A percentile compares a stretch with the other conserved stretches of the same genome.
These are phyloP conservation scores for Syzygium syzygioides DNA, from an alignment of 441 rosid species.

Conservation along the genomic window DNA sequence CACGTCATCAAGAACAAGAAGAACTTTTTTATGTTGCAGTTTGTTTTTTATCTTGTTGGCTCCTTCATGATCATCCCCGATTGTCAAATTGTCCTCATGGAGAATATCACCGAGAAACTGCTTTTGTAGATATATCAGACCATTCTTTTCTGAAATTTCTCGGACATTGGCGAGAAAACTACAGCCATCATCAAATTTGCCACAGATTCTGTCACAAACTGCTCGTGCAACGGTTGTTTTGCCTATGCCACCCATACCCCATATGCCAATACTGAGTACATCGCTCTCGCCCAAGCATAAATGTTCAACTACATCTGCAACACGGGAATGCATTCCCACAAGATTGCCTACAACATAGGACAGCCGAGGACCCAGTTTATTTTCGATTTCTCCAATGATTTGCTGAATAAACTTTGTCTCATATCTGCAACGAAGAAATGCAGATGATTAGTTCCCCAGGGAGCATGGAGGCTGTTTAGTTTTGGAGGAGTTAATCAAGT, in stretches of 20 bases:
- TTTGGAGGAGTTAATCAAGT: neutral
- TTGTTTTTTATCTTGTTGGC: too few relatives aligned
- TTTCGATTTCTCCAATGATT: neutral
- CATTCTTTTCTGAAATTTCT: conserved; percentile 14
- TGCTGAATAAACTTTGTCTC: neutral
- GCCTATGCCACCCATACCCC: neutral
- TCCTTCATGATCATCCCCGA: too few relatives aligned
- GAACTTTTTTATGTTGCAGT: neutral
- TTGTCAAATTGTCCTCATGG: too few relatives aligned
- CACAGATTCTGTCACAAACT: neutral
- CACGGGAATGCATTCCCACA: neutral
- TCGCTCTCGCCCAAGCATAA: neutral
- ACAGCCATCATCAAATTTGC: conserved; percentile 8
- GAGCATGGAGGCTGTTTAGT: neutral
- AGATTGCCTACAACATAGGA: neutral
- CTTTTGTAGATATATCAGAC: conserved; percentile 14
- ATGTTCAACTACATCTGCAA: neutral
- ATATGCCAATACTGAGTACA: neutral
- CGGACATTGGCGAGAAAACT: conserved; percentile 24
- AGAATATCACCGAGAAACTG: neutral
- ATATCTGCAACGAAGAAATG: neutral
- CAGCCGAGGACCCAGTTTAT: neutral
- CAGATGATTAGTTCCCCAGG: neutral
- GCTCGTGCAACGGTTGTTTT: neutral
- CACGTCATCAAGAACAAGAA: conserved; percentile 26